These are phyloP conservation scores for Xylaria sp. DNA, from an alignment of 2,329 filamentous ascomycete genomes.

Conservation along the genomic window DNA sequence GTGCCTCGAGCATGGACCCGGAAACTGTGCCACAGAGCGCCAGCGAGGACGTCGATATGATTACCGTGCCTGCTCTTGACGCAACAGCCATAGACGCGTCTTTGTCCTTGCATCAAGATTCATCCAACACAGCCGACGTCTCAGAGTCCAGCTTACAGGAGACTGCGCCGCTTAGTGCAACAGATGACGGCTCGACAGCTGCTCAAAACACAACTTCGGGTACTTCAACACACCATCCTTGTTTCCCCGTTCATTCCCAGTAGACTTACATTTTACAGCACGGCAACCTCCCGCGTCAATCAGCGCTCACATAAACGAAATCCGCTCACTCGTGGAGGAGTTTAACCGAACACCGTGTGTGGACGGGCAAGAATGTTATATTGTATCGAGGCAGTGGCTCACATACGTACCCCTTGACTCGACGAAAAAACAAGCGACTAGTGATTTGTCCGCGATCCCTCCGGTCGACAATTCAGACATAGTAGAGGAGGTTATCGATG, in stretches of 20 bases:
- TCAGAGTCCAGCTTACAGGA: conserved; percentile 24
- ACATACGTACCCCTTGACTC: conserved; percentile 74
- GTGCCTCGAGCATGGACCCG: conserved; percentile 70
- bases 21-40: conserved; percentile 54
- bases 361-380: conserved; percentile 79
- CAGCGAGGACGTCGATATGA: conserved; percentile 61
- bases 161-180: not conserved
- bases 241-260: conserved; percentile 1
- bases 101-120: conserved; percentile 19
- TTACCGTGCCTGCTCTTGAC: conserved; percentile 47
- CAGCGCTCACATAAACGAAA: conserved; percentile 79
- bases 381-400: conserved; percentile 85
- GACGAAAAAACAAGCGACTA: conserved; percentile 65
- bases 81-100: conserved; percentile 28
- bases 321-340: conserved; percentile 70
- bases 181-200: conserved; percentile 1
- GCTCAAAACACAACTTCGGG: conserved; percentile 18
- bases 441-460: conserved; percentile 73
- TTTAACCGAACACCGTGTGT: conserved; percentile 64
- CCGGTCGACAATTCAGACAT: conserved; percentile 90
- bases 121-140: conserved; percentile 27
- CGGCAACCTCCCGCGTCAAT: conserved; percentile 54
- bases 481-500: conserved; percentile 69
- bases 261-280: conserved; percentile 37
- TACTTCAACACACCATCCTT: conserved; percentile 21